Evolutionary conservation across 2,329 filamentous ascomycete species (phyloP).

Genomic region (Epichloe amarillans): DNA sequence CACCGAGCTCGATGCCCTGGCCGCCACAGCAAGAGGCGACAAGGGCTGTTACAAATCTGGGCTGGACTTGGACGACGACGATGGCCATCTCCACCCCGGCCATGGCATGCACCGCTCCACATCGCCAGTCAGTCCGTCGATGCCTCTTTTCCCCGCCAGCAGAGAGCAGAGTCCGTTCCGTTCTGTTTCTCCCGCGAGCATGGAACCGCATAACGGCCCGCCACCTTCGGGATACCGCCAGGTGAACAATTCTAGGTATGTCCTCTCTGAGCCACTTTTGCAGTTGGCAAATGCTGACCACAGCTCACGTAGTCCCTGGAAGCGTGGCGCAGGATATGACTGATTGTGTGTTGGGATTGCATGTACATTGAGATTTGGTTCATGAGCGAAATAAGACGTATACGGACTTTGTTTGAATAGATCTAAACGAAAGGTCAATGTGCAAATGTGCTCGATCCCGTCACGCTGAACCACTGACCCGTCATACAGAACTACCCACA

Average conservation of each 20-base stretch:
- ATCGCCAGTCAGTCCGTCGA: conserved; percentile 28
- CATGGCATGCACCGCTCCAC: conserved; percentile 10
- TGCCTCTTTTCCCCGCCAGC: conserved; percentile 29
- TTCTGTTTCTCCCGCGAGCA: conserved; percentile 21
- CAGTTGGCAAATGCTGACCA: not conserved
- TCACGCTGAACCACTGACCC: no score
- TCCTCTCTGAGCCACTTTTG: not conserved
- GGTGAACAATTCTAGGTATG: conserved; percentile 29
- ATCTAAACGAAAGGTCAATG: no score
- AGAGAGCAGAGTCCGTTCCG: conserved; percentile 24
- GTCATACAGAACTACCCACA: no score
- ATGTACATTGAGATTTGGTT: not conserved
- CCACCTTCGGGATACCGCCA: conserved; percentile 16
- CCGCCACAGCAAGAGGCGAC: conserved; percentile 79
- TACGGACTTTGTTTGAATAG: no score
- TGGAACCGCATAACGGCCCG: not conserved
- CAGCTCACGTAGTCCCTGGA: conserved; percentile 24
- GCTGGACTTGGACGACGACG: conserved; percentile 29
- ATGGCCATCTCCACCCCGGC: conserved; percentile 25
- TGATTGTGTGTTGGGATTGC: conserved; percentile 9
- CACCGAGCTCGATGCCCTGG: conserved; percentile 79
- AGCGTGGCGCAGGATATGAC: conserved; percentile 32
- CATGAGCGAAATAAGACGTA: no score
- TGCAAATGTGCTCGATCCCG: no score
- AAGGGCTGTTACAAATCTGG: conserved; percentile 20